Evolutionary conservation across 2,329 filamentous ascomycete species (phyloP), one percentile per base, ranked within the genome.

Genomic region (Colletotrichum chlorophyti): DNA sequence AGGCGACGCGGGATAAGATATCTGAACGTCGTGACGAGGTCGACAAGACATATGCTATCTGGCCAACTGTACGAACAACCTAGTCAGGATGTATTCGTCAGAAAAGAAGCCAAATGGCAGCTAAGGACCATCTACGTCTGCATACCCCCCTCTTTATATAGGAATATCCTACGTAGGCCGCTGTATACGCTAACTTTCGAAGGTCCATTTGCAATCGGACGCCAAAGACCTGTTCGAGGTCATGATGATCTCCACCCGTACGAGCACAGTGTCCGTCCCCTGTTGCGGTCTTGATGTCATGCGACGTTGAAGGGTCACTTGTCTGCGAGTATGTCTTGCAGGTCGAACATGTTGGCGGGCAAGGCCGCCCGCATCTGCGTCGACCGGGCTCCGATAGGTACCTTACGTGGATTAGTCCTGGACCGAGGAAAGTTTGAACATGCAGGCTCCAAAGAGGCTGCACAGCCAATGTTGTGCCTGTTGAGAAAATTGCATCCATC

Each of bases 61-160:
- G n/a, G n/a, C n/a, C n/a, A n/a, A n/a, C n/a, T n/a, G n/a, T n/a
- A n/a, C n/a, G n/a, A n/a, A n/a, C n/a, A n/a, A n/a, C n/a, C n/a
- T n/a, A n/a, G n/a, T n/a, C n/a, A n/a, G n/a, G n/a, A n/a, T n/a
- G n/a, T n/a, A n/a, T n/a, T n/a, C n/a, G n/a, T n/a, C n/a, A n/a
- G n/a, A n/a, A n/a, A n/a, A n/a, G n/a, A n/a, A n/a, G n/a, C n/a
- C n/a, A n/a, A n/a, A n/a, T n/a, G n/a, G n/a, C n/a, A n/a, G n/a
- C n/a, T n/a, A n/a, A n/a, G n/a, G n/a, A n/a, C n/a, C n/a, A n/a
- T n/a, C n/a, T n/a, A n/a, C n/a, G n/a, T n/a, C n/a, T n/a, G n/a
- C n/a, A n/a, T n/a, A n/a, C n/a, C 8, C 17, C 14, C 9, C 10
- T 17, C 49, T 48, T 42, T 59, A 59, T 59, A 55, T 3, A 23